Conservation (phyloP, 441 rosid species). For the Syzygium malaccense region DNA sequence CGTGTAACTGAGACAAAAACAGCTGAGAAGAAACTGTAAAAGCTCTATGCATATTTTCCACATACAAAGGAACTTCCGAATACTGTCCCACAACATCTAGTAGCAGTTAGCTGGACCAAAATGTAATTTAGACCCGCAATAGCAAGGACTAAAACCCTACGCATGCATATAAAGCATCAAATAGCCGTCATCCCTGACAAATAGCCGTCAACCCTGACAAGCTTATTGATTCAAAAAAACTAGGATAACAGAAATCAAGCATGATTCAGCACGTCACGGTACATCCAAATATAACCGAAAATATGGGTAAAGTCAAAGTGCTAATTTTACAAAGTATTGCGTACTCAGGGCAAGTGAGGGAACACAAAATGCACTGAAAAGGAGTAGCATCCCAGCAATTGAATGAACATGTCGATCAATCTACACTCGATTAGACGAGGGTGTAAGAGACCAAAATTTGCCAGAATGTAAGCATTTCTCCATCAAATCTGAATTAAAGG, state of each 20-base stretch:
- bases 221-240: background rate
- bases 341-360: background rate
- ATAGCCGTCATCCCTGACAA: background rate
- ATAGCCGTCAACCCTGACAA: background rate
- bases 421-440: background rate
- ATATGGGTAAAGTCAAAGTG: background rate
- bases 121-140: background rate
- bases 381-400: background rate
- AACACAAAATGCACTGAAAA: background rate
- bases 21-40: background rate
- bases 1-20: background rate
- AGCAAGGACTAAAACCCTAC: background rate
- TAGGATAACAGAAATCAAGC: background rate
- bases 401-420: background rate
- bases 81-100: background rate
- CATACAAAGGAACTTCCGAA: background rate
- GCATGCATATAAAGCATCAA: background rate
- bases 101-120: background rate
- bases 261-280: background rate
- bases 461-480: background rate
- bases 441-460: background rate
- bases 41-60: background rate
- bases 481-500: background rate
- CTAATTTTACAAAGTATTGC: background rate
- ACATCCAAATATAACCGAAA: background rate